These are phyloP conservation scores for Parastagonospora avenae DNA, from an alignment of 2,329 filamentous ascomycete species.

Conservation along the genomic window DNA sequence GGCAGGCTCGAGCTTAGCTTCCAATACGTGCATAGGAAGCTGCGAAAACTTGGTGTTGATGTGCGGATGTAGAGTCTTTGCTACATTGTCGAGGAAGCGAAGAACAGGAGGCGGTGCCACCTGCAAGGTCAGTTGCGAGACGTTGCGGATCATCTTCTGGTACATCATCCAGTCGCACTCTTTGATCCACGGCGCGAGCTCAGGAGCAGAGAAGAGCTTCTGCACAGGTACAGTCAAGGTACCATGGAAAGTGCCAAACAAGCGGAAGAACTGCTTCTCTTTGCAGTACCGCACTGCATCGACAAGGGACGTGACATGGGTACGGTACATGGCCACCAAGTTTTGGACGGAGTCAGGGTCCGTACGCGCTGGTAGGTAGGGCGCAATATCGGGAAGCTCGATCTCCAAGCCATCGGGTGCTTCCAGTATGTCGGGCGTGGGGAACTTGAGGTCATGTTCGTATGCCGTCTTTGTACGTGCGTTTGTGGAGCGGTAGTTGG, in stretches of 20 bases:
- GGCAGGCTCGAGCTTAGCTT: constrained; percentile 86
- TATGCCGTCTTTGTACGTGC: constrained; percentile 57
- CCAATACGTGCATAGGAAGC: constrained; percentile 82
- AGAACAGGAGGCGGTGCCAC: constrained; percentile 88
- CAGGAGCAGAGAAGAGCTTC: constrained; percentile 82
- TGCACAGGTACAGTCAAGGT: constrained; percentile 96
- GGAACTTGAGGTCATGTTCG: constrained; percentile 68
- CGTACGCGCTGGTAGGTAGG: constrained; percentile 79
- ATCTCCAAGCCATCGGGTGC: constrained; percentile 72
- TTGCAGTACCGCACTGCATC: constrained; percentile 96
- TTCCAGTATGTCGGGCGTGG: constrained; percentile 60
- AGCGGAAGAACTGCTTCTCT: constrained; percentile 93
- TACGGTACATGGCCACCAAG: constrained; percentile 84
- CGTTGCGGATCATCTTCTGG: constrained; percentile 93
- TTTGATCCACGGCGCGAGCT: constrained; percentile 88
- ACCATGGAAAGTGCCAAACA: constrained; percentile 93
- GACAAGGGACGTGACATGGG: constrained; percentile 92
- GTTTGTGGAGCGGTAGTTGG: constrained; percentile 46
- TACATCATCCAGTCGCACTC: constrained; percentile 96
- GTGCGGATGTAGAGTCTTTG: constrained; percentile 77
- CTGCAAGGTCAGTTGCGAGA: constrained; percentile 86
- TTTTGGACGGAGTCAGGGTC: constrained; percentile 87
- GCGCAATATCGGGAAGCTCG: constrained; percentile 81
- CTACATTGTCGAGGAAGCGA: constrained; percentile 85
- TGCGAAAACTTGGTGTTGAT: constrained; percentile 84